Evolutionary conservation across 2,329 filamentous ascomycete species (phyloP), one percentile per base, ranked within the genome.

Genomic region (Akanthomyces muscarius): DNA sequence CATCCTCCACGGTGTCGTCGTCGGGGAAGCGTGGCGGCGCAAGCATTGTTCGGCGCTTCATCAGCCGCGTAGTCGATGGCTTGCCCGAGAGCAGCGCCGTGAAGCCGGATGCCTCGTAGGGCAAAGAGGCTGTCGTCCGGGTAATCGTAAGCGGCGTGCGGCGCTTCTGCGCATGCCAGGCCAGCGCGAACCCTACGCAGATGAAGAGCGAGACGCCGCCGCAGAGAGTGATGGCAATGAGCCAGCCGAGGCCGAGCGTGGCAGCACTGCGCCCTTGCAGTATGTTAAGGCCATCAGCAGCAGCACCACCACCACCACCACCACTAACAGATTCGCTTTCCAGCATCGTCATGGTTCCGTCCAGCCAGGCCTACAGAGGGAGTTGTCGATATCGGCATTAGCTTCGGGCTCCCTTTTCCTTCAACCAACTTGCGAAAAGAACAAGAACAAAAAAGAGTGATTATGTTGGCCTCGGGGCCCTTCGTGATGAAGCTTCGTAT

Each of bases 141-240:
- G 61, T 63, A 2, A 67, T 71, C 42, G 67, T 66, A 25, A 60
- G 65, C n/a, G 41, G 66, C 44, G 41, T 41, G 8, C 61, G 65
- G 2, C 69, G 70, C 28, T 63, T 61, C 65, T 71, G 72, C 62
- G 76, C 65, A 25, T 69, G 66, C 71, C 77, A 78, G 6, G 80
- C 68, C 52, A 81, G 75, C 28, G 82, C 63, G 30, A 80, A 71
- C 0, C 78, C 79, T 7, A 83, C 63, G 8, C 68, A 71, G 2
- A 76, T 71, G 68, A 81, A 80, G 16, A 84, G 64, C 7, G 82
- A 60, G 2, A 80, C 68, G 18, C 79, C 78, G n/a, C 81, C 81
- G 38, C 77, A 77, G 30, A 86, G 66, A 14, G 78, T 77, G 61
- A 85, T 79, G 61, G 75, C 75, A 41, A 83, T 72, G 18, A 80